Percentiles rank a stretch among this genome's conserved stretches.
Conservation (phyloP, 257 asterid species). For the Solanum neorickii region DNA sequence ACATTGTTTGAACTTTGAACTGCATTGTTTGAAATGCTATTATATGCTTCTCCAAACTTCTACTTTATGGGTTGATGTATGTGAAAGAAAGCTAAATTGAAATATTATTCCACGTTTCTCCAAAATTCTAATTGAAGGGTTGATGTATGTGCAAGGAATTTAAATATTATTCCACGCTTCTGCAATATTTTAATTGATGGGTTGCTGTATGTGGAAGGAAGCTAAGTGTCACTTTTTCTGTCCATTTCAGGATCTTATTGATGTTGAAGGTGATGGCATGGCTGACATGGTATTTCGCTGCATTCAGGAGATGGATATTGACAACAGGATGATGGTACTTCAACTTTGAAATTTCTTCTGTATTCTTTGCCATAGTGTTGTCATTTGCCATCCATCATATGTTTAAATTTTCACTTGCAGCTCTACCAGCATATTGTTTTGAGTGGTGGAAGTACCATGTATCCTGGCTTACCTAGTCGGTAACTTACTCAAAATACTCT, state of each 20-base stretch:
- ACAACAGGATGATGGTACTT: conserved; percentile 91
- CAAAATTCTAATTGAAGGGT: background rate
- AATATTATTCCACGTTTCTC: conserved; percentile 1
- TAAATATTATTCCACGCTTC: background rate
- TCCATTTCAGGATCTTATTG: conserved; percentile 72
- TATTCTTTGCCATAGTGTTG: conserved; percentile 7
- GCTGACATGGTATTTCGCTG: conserved; percentile 98
- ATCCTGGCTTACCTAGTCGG: conserved; percentile 99
- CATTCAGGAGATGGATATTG: conserved; percentile 99
- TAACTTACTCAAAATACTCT: conserved; percentile 20
- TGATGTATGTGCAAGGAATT: background rate
- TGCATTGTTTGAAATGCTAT: background rate
- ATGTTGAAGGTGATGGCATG: conserved; percentile 99
- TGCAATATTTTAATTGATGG: background rate
- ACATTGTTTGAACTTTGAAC: background rate
- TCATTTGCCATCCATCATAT: conserved; percentile 1
- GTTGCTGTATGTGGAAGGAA: background rate
- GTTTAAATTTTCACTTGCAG: conserved; percentile 30
- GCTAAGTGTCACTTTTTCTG: conserved; percentile 1
- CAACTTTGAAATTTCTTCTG: conserved; percentile 4
- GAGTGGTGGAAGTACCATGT: conserved; percentile 99
- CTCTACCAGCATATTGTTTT: conserved; percentile 93
- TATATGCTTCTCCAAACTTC: conserved; percentile 1
- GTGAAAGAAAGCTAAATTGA: background rate
- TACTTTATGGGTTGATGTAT: background rate